Evolutionary conservation across 2,329 filamentous ascomycete species (phyloP).

Genomic region (Aspergillus versicolor): DNA sequence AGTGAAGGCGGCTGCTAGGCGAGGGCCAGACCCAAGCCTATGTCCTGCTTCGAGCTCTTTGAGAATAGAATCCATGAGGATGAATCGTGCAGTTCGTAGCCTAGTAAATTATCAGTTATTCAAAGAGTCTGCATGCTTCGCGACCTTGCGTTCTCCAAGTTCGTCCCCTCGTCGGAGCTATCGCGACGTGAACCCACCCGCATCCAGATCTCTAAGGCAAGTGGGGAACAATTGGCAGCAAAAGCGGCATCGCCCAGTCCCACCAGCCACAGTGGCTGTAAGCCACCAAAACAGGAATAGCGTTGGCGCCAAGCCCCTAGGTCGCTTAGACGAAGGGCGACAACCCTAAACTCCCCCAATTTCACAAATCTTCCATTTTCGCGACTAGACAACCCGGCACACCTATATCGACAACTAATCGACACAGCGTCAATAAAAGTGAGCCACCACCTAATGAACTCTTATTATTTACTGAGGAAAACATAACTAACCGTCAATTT

Average conservation of each 20-base stretch:
- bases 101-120: background rate
- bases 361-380: constrained; percentile 43
- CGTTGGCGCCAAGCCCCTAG: constrained; percentile 18
- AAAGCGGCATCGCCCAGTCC: constrained; percentile 6
- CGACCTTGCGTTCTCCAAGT: background rate
- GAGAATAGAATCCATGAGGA: constrained; percentile 70
- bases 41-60: constrained; percentile 71
- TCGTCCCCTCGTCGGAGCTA: background rate
- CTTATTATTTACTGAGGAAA: constrained; percentile 18
- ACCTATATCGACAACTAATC: constrained; percentile 40
- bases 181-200: background rate
- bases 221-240: constrained; percentile 16
- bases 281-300: constrained; percentile 29
- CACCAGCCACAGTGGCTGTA: constrained; percentile 19
- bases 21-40: constrained; percentile 64
- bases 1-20: constrained; percentile 71
- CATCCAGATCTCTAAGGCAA: background rate
- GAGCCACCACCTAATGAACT: constrained; percentile 25
- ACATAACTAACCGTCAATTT: constrained; percentile 27
- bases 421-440: constrained; percentile 57
- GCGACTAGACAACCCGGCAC: constrained; percentile 36
- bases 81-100: background rate
- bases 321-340: constrained; percentile 46
- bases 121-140: background rate
- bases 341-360: constrained; percentile 45